Evolutionary conservation across 208 protist species (phyloP), one percentile per base, ranked within the genome.

Genomic region (Trypanosoma avium): DNA sequence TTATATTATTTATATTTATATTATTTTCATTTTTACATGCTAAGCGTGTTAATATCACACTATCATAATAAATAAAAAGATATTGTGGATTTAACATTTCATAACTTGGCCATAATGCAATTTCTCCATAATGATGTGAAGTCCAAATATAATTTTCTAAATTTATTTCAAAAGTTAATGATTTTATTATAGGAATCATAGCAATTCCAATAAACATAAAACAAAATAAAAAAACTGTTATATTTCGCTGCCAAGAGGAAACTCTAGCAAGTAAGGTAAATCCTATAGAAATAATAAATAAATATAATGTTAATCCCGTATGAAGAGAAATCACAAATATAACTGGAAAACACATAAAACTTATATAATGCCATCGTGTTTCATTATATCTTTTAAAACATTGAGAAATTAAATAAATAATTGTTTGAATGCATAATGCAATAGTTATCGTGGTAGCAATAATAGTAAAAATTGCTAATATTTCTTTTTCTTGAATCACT

Each of bases 71-170:
- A 38, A 73, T 46, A 30, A 62, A 32, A 48, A 70, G 36, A 58
- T 56, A 21, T 5, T 24, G 60, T 13, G 21, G 46, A 10, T 24
- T 13, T 21, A 27, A 40, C 29, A 2, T 32, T 48, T 26, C 52
- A 27, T 46, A 8, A 0, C 55, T 7, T 1, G 64, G 52, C 67
- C 70, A 82, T 42, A 67, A 52, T 7, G 82, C 53, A 53, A 67
- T 38, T 53, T 74, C 50, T 35, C 73, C 73, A 38, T 61, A 53
- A 56, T 68, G 67, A n/a, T 33, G 67, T 9, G 73, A 74, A 9
- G 58, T 58, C 67, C 73, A 79, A 42, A 35, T 64, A 12, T 6
- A 0, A 1, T 6, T 5, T 13, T 61, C 47, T 2, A 59, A 29
- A n/a, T 48, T 19, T 17, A 80, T 62, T 24, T 24, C 32, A 27